Evolutionary conservation across 768 basidiomycete genomes (phyloP).

Genomic region (Panaeolus cyanescens): DNA sequence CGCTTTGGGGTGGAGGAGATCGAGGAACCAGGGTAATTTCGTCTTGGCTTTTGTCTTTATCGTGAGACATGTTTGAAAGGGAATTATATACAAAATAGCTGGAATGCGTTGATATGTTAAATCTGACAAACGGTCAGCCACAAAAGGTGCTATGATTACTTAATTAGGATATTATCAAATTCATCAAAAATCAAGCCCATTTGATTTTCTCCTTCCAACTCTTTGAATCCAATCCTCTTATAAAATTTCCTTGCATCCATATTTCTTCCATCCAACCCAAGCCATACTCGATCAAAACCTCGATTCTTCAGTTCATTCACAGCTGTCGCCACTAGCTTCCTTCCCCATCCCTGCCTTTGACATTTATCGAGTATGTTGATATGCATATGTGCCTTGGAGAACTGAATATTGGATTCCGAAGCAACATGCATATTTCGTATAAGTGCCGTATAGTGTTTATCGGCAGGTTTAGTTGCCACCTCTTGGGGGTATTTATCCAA

Average conservation of each 20-base stretch:
- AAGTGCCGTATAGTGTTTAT: constrained; percentile 44
- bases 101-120: background rate
- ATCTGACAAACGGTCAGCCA: background rate
- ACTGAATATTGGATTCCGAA: constrained; percentile 55
- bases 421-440: constrained; percentile 45
- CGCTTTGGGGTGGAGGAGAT: background rate
- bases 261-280: constrained; percentile 71
- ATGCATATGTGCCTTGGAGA: constrained; percentile 76
- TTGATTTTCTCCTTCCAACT: constrained; percentile 53
- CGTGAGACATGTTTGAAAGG: background rate
- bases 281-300: constrained; percentile 58
- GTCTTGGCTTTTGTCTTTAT: background rate
- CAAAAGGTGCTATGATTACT: background rate
- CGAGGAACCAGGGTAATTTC: background rate
- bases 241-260: constrained; percentile 63
- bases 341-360: constrained; percentile 74
- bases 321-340: constrained; percentile 55
- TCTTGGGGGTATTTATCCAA: constrained; percentile 53
- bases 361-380: constrained; percentile 70
- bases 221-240: constrained; percentile 57
- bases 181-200: constrained; percentile 58
- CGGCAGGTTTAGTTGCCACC: constrained; percentile 38
- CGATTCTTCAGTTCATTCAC: constrained; percentile 54
- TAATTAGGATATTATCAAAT: constrained; percentile 13
- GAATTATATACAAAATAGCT: background rate